Evolutionary conservation across 106 monocot species (phyloP).

Genomic region (Allium sativum): DNA sequence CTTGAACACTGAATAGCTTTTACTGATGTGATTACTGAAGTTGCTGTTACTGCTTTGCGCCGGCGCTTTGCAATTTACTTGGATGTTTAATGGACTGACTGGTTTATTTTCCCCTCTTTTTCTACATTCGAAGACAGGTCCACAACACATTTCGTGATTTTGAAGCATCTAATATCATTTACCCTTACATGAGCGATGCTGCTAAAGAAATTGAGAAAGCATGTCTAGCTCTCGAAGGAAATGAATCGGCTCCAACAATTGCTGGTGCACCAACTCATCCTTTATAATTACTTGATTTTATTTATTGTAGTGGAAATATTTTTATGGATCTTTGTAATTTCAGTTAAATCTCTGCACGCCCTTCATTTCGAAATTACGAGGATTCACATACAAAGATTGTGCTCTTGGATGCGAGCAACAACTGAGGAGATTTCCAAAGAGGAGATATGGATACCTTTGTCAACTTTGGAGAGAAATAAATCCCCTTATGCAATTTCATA

Average conservation of each 20-base stretch:
- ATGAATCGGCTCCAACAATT: slow-evolving; percentile 73
- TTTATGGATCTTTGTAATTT: slow-evolving; percentile 9
- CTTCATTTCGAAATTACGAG: slow-evolving; percentile 93
- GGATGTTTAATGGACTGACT: too few relatives aligned
- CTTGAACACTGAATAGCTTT: too few relatives aligned
- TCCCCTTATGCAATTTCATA: slow-evolving; percentile 87
- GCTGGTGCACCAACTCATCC: slow-evolving; percentile 41
- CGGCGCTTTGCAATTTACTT: too few relatives aligned
- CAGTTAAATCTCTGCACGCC: slow-evolving; percentile 53
- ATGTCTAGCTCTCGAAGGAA: slow-evolving; percentile 66
- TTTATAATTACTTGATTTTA: not conserved
- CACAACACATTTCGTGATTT: slow-evolving; percentile 80
- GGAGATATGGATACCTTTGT: slow-evolving; percentile 88
- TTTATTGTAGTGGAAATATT: not conserved
- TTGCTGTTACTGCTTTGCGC: too few relatives aligned
- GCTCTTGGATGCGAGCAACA: slow-evolving; percentile 85
- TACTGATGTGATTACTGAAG: too few relatives aligned
- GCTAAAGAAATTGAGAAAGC: slow-evolving; percentile 85
- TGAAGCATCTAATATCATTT: slow-evolving; percentile 88
- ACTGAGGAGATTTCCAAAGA: slow-evolving; percentile 71
- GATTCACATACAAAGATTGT: slow-evolving; percentile 77
- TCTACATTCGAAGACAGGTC: slow-evolving; percentile 32
- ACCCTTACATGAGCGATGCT: slow-evolving; percentile 63
- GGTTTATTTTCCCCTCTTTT: too few relatives aligned
- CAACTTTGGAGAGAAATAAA: slow-evolving; percentile 83